Evolutionary conservation across 2,329 filamentous ascomycete species (phyloP).

Genomic region (Exophiala sp.): DNA sequence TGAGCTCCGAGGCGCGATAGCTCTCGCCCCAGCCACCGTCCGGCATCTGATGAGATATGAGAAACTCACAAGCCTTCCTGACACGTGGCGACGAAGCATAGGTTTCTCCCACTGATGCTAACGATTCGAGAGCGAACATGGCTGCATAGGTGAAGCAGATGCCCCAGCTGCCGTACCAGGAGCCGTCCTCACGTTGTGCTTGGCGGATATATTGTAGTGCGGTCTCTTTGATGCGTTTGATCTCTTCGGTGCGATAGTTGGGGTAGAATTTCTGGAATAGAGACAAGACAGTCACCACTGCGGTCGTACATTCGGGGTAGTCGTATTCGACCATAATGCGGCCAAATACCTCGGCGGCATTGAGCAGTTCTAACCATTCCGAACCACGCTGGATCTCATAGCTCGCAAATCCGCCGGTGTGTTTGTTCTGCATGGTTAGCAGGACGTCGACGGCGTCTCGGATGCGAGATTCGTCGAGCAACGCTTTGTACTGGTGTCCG

Average conservation of each 20-base stretch:
- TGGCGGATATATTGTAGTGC: slow-evolving; percentile 78
- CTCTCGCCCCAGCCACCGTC: slow-evolving; percentile 98
- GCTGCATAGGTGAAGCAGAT: slow-evolving; percentile 97
- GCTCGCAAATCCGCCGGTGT: slow-evolving; percentile 76
- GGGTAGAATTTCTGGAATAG: slow-evolving; percentile 78
- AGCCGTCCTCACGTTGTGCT: slow-evolving; percentile 72
- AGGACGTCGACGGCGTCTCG: slow-evolving; percentile 87
- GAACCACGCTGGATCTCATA: slow-evolving; percentile 82
- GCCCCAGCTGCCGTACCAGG: slow-evolving; percentile 96
- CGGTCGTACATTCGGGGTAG: slow-evolving; percentile 96
- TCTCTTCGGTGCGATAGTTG: slow-evolving; percentile 69
- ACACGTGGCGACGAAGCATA: slow-evolving; percentile 68
- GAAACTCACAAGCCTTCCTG: slow-evolving; percentile 73
- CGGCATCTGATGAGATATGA: slow-evolving; percentile 73
- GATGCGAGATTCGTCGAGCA: slow-evolving; percentile 70
- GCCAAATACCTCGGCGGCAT: slow-evolving; percentile 93
- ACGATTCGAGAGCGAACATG: slow-evolving; percentile 90
- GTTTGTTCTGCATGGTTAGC: slow-evolving; percentile 78
- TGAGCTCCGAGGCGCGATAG: slow-evolving; percentile 76
- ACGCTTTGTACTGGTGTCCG: slow-evolving; percentile 64
- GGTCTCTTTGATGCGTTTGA: slow-evolving; percentile 62
- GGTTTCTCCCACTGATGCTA: slow-evolving; percentile 73
- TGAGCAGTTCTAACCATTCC: slow-evolving; percentile 73
- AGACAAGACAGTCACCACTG: slow-evolving; percentile 79
- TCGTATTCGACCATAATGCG: slow-evolving; percentile 98